Evolutionary conservation across 441 rosid genomes (phyloP).

Genomic region (Pelargonium myrrhifolium): DNA sequence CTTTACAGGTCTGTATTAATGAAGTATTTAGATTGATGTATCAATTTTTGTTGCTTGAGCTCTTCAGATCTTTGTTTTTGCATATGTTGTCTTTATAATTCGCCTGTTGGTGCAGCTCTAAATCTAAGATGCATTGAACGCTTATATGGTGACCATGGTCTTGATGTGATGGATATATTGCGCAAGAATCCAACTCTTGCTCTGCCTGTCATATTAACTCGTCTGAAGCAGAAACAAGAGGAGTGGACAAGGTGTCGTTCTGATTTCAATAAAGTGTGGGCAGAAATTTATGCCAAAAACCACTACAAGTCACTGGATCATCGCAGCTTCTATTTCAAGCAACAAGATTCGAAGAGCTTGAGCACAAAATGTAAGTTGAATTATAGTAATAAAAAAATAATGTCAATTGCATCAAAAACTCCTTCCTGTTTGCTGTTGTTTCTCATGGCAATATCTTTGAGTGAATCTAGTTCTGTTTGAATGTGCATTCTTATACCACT

Average conservation of each 20-base stretch:
- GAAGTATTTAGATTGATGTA: conserved; percentile 1
- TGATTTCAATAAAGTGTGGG: conserved; percentile 98
- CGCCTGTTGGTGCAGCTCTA: conserved; percentile 43
- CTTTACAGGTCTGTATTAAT: conserved; percentile 58
- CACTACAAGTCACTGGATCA: conserved; percentile 96
- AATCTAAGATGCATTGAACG: conserved; percentile 93
- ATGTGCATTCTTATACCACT: no score
- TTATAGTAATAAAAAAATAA: background rate
- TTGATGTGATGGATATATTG: conserved; percentile 84
- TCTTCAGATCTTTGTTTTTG: background rate
- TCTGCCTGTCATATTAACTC: conserved; percentile 85
- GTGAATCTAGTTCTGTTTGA: no score
- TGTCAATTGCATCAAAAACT: background rate
- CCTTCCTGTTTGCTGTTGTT: background rate
- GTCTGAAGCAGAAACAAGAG: conserved; percentile 97
- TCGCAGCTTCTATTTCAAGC: conserved; percentile 97
- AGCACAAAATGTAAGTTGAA: conserved; percentile 68
- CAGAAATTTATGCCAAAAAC: conserved; percentile 89
- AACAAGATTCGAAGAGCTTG: conserved; percentile 89
- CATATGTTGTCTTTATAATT: conserved; percentile 13
- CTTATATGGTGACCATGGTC: conserved; percentile 95
- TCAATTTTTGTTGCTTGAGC: background rate
- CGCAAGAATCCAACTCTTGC: conserved; percentile 82
- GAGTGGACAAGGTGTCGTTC: conserved; percentile 94
- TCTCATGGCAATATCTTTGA: background rate